Evolutionary conservation across 257 asterid genomes (phyloP), one percentile per base, ranked within the genome.

Genomic region (Nicotiana tomentosiformis): DNA sequence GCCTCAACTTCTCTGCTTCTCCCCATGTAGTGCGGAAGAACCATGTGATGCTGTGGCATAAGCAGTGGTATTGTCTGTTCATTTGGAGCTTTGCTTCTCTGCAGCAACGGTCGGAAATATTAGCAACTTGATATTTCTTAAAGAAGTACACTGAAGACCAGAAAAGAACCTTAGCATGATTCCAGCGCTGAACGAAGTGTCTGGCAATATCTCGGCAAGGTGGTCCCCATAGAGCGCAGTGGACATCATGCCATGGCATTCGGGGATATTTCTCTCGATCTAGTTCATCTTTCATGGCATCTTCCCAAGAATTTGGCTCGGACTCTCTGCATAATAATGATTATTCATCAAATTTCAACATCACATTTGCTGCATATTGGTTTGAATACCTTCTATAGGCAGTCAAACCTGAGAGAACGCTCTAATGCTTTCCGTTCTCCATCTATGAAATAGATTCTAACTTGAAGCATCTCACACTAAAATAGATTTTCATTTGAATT

Each of bases 221-320:
- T 37, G 98, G 98, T 26, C 98, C 99, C 99, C 99, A 96, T 35
- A 96, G 86, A 23, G 99, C 97, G 80, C 99, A 96, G 62, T 96
- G 99, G 87, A 96, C 99, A 78, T 96, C 99, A 32, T 96, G 99
- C 99, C 99, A 96, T 60, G 99, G 98, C 99, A 96, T 96, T 43
- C 99, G 97, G 14, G 99, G 99, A 88, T 91, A 91, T 84, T 87
- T 95, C 60, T 85, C 86, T 78, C 99, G 85, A 65, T 95, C 96
- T 83, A 95, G 90, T 90, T 95, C 99, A 82, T 94, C 99, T 86
- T 87, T 95, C 90, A 92, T 83, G 14, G 94, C 67, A 79, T 95
- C 98, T 84, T 94, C 99, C 99, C 99, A 95, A 77, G 98, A 95
- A 89, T 95, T 93, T 85, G 99, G 99, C 86, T 95, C 99, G 30